Conservation (phyloP, 208 protist species). For the Leishmania martiniquensis region DNA sequence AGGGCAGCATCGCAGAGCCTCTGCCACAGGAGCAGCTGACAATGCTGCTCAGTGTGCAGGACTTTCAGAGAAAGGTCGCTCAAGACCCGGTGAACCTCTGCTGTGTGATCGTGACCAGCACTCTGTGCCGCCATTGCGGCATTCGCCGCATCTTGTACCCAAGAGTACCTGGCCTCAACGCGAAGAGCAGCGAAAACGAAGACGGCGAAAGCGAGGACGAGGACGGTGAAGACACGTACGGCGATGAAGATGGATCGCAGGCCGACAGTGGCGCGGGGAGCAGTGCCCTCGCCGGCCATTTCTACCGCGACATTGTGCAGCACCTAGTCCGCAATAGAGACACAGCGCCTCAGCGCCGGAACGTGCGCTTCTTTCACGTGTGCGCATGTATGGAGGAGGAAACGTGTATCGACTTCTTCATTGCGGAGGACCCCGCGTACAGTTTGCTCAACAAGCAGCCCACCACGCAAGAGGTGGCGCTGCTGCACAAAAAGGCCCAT, state of each 20-base stretch:
- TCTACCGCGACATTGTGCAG: constrained; percentile 58
- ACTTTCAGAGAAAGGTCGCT: constrained; percentile 63
- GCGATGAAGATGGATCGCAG: constrained; percentile 24
- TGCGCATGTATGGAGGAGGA: constrained; percentile 70
- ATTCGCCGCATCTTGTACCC: constrained; percentile 56
- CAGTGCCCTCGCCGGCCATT: constrained; percentile 12
- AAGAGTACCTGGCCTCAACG: constrained; percentile 14
- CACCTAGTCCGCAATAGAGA: constrained; percentile 40
- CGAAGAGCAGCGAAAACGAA: not conserved
- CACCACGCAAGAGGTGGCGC: constrained; percentile 41
- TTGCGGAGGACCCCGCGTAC: constrained; percentile 67
- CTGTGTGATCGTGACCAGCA: constrained; percentile 79
- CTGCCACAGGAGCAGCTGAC: constrained; percentile 55
- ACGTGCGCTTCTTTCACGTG: constrained; percentile 86
- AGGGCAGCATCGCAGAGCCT: constrained; percentile 16
- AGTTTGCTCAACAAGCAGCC: constrained; percentile 53
- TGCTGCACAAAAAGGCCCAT: constrained; percentile 69
- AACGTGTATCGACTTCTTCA: constrained; percentile 61
- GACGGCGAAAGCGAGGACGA: constrained; percentile 19
- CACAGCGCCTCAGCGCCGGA: constrained; percentile 46
- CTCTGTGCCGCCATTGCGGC: constrained; percentile 72
- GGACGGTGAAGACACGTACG: constrained; percentile 38
- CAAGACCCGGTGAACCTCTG: constrained; percentile 71
- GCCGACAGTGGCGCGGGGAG: constrained; percentile 2
- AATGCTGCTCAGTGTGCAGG: constrained; percentile 61